Evolutionary conservation across 192 early-diverging fungal species (phyloP).

Genomic region (Gonapodya sp.): DNA sequence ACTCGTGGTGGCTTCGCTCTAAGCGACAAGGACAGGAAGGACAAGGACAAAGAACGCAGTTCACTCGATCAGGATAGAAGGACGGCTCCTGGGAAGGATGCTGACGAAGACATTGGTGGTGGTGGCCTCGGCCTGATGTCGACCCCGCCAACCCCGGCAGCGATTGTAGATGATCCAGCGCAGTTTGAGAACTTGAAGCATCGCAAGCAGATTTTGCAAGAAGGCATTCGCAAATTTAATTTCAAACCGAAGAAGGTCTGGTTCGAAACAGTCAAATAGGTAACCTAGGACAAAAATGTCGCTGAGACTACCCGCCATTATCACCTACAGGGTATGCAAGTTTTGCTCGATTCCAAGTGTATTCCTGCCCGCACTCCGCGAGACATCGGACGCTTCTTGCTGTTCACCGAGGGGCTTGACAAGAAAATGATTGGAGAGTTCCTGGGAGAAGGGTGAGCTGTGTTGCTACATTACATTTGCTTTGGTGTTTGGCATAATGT

Average conservation of each 20-base stretch:
- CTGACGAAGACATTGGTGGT: conserved; percentile 2
- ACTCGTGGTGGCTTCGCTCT: conserved; percentile 9
- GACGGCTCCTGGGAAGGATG: conserved; percentile 12
- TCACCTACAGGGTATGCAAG: conserved; percentile 58
- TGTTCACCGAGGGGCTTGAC: conserved; percentile 67
- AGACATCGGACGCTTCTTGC: conserved; percentile 68
- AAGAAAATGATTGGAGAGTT: conserved; percentile 88
- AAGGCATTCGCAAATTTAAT: conserved; percentile 72
- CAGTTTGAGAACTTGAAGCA: conserved; percentile 75
- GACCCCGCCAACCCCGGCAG: not conserved
- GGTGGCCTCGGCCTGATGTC: not conserved
- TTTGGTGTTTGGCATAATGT: too few species aligned
- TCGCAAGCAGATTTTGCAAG: conserved; percentile 72
- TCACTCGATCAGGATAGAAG: conserved; percentile 14
- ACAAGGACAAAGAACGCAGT: not conserved
- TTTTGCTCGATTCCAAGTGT: conserved; percentile 54
- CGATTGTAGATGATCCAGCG: conserved; percentile 65
- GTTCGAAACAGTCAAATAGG: too few species aligned
- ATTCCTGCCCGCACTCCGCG: conserved; percentile 54
- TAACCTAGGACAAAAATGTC: too few species aligned
- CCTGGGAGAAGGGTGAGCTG: conserved; percentile 71
- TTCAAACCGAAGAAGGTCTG: conserved; percentile 70
- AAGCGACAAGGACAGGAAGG: conserved; percentile 1
- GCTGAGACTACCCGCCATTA: too few species aligned
- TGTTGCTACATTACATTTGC: conserved; percentile 12